Conservation (phyloP, 169 alveolate genomes). For the Toxoplasma gondii region DNA sequence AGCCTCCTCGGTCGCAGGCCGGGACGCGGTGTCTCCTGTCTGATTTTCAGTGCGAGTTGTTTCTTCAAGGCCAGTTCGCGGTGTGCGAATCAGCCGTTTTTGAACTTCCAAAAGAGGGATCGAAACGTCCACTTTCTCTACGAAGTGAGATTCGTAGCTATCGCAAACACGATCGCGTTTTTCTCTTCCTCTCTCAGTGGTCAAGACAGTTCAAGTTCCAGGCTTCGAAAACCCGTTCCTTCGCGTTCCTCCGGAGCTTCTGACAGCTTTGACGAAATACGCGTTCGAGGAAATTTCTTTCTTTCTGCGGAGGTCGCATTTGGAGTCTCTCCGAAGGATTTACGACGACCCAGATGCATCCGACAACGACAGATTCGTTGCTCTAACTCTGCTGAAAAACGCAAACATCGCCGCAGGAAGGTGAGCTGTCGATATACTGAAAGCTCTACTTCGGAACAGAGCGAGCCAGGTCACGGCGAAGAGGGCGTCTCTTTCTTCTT, state of each 20-base stretch:
- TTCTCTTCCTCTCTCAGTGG: not conserved
- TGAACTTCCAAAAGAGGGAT: no score
- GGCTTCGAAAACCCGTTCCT: slow-evolving; percentile 33
- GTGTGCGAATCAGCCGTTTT: no score
- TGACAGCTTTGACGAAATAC: slow-evolving; percentile 73
- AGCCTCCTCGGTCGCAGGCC: no score
- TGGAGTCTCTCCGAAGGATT: slow-evolving; percentile 64
- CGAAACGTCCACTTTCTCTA: no score
- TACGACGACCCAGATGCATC: slow-evolving; percentile 79
- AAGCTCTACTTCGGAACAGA: not conserved
- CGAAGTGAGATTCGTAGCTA: no score
- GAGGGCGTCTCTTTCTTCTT: no score
- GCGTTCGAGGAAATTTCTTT: slow-evolving; percentile 80
- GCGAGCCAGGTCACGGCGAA: no score
- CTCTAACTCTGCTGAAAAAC: slow-evolving; percentile 82
- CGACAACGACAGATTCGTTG: slow-evolving; percentile 82
- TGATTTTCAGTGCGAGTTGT: no score
- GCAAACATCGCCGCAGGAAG: slow-evolving; percentile 82
- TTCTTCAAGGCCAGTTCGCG: no score
- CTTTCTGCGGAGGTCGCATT: slow-evolving; percentile 78
- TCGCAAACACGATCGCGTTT: no score
- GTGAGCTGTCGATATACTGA: slow-evolving; percentile 43
- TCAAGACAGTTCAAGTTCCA: not conserved
- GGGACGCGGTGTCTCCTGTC: no score
- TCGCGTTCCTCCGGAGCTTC: slow-evolving; percentile 73